Base-by-base conservation (phyloP, 345 rosid species). In the Eutrema yunnanense region DNA sequence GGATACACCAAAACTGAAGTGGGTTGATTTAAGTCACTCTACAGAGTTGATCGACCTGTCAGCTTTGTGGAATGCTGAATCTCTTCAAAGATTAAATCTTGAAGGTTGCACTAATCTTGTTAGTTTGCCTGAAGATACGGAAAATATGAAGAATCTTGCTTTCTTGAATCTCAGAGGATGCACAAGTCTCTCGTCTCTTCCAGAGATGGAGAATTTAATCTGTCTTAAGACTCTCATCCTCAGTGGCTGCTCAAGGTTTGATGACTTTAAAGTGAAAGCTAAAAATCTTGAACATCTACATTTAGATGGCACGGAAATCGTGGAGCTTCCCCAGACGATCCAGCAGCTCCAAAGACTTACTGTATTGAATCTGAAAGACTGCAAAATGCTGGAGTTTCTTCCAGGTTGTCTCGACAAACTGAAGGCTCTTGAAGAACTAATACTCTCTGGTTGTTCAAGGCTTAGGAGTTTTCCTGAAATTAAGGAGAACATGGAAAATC, bases 91-190 rank as follows among this genome's bases (percentile, higher is more conserved):
- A 5, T 19, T 78, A 14, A 2, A 9, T 16, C 67, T 82, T 33
- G 48, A 38, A 22, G 48, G 60, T 0, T 79, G 84, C 71, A 34
- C 3, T 4, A 62, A 19, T 4, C 43, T 78, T 38, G 67, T 0
- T n/a, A 14, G 60, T n/a, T 29, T 51, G 1, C 65, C 69, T 5
- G 32, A 11, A 9, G 57, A 27, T 6, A 26, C 62, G 49, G 5
- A 42, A 54, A 51, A 52, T 8, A 67, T 62, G 47, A 32, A 58
- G 29, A 64, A 43, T 11, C 76, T 80, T 2, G 66, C 30, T 16
- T 10, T 1, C 9, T 11, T 79, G 67, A 36, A 11, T 9, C 49
- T 79, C 14, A 57, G 34, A 54, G 71, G 51, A 32, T 79, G 77
- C 8, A 33, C 6, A 7, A 47, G 47, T 6, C 66, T 70, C 22